phyloP scores from a whole-genome alignment of 2,329 filamentous ascomycete species.

The Cercospora sesami region DNA sequence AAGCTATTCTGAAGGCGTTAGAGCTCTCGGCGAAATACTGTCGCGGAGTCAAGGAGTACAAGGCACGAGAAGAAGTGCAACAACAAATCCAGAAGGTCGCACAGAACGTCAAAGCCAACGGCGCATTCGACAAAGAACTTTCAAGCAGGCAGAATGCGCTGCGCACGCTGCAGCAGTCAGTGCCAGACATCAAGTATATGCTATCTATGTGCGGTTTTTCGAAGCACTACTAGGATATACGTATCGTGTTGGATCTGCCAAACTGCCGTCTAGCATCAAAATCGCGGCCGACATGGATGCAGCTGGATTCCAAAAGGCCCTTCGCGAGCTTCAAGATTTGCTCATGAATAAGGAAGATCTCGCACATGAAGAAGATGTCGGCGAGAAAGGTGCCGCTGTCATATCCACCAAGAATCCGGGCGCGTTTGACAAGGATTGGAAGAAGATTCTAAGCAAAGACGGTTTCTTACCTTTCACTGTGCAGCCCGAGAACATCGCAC shows the following conservation, averaged over 20 bases:
- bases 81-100: not conserved
- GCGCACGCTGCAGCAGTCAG: not conserved
- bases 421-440: not conserved
- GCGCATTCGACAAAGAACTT: not conserved
- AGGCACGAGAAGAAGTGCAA: not conserved
- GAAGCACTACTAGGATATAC: not conserved
- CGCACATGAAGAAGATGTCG: not conserved
- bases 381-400: not conserved
- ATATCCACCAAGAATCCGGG: not conserved
- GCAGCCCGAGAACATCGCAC: not conserved
- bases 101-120: not conserved
- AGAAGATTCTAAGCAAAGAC: not conserved
- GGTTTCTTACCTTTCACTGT: not conserved
- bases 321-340: not conserved
- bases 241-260: not conserved
- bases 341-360: too few species aligned
- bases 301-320: not conserved
- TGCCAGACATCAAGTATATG: not conserved
- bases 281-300: not conserved
- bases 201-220: not conserved
- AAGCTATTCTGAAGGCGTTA: not conserved
- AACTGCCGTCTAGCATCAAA: not conserved
- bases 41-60: not conserved
- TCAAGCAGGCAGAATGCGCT: not conserved
- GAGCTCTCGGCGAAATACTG: not conserved